Base-by-base conservation (phyloP, 352 stramenopile species). In the Pythium phragmitis region DNA sequence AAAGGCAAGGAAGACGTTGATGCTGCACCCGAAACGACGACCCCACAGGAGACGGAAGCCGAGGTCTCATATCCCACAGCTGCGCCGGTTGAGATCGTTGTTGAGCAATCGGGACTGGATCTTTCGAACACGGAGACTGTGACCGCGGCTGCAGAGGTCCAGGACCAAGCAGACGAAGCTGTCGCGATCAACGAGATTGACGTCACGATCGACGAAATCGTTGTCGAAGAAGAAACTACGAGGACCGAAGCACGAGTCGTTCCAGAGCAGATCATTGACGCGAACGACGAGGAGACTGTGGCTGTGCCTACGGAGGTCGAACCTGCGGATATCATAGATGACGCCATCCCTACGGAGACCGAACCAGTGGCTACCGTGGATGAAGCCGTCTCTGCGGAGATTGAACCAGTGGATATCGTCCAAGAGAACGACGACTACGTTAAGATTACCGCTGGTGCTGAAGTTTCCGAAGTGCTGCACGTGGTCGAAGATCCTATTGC, bases 41-140 rank as follows among this genome's bases (percentile, higher is more conserved):
- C 16, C 21, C 39, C 26, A 11, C 16, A 41, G 7, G 26, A 41
- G 28, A 39, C 14, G 33, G 48, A 23, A 28, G 26, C 14, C 30
- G 36, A 34, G 28, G 7, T 37, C 36, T 21, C 54, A 28, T 19
- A 7, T 33, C 36, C 16, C 9, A 50, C 45, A 11, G 47, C 46
- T 17, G 17, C 36, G 8, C 55, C 54, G 1, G 54, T 63, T 6
- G 61, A 68, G 36, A 28, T 68, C 19, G n/a, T 34, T n/a, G 55
- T 68, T 2, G 61, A 62, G 12, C 61, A 61, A 37, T 45, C 21
- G 7, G 61, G 34, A 4, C 28, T 61, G 43, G 28, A 53, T 21
- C 16, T 68, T 2, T 46, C 42, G 12, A 59, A 68, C 21, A 41
- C 34, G 12, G 50, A 14, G 17, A 21, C 7, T 45, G 26, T 23